Percentiles rank a stretch among this genome's conserved stretches.
Evolutionary conservation across 441 rosid species (phyloP).

Genomic region (Metrosideros polymorpha): DNA sequence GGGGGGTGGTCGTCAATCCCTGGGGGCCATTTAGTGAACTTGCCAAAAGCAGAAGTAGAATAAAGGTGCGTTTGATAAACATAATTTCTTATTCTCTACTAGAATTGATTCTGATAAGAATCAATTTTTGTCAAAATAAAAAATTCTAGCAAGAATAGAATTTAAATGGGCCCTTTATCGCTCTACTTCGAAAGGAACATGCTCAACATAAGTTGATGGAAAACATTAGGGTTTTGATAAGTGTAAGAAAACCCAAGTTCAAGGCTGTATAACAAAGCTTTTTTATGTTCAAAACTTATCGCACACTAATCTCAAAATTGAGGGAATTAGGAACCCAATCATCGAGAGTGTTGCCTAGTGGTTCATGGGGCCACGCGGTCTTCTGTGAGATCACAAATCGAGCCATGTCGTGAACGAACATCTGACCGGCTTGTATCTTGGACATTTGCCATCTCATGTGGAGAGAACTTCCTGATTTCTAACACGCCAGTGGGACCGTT

Average conservation of each 20-base stretch:
- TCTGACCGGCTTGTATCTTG: rapidly evolving
- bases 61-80: no score
- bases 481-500: rapidly evolving
- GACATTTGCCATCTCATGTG: not conserved
- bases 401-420: rapidly evolving
- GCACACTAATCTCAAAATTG: not conserved
- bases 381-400: not conserved
- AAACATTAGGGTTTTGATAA: not conserved
- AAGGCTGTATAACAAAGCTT: not conserved
- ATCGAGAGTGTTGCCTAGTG: no score
- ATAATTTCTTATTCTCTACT: no score
- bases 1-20: no score
- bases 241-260: not conserved
- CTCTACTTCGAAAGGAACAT: not conserved
- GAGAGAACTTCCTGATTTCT: rapidly evolving
- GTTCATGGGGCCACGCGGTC: rapidly evolving
- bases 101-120: no score
- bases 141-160: no score
- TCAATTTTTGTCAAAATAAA: no score
- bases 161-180: no score
- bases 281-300: not conserved
- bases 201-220: not conserved
- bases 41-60: no score
- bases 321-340: not conserved
- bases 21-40: no score